These are phyloP conservation scores for Climacium dendroides DNA, from an alignment of 225 moss, liverwort and hornwort species.

Conservation along the genomic window DNA sequence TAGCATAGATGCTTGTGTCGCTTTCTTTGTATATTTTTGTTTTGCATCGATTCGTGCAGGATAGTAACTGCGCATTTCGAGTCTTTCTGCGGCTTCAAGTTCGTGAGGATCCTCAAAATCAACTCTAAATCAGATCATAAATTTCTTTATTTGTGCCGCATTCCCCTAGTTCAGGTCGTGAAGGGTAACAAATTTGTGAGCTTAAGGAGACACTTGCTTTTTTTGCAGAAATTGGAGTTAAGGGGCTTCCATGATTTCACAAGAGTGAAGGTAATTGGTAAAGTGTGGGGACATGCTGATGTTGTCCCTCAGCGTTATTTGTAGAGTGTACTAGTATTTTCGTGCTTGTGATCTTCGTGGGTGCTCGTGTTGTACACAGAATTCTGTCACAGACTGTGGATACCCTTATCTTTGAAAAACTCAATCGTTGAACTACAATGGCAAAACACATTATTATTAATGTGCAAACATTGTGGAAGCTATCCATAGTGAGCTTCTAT, in stretches of 20 bases:
- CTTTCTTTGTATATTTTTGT: not conserved
- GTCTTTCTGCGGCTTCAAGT: not conserved
- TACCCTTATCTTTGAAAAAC: not conserved
- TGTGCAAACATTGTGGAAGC: not conserved
- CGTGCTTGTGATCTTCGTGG: not conserved
- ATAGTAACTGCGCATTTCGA: not conserved
- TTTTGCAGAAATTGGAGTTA: conserved; percentile 24
- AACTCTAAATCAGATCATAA: not conserved
- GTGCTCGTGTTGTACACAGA: not conserved
- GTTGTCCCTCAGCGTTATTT: not conserved
- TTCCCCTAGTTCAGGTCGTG: not conserved
- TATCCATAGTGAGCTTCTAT: not conserved
- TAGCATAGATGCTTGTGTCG: not conserved
- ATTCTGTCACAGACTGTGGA: not conserved
- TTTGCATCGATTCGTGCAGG: not conserved
- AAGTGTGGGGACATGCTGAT: not conserved
- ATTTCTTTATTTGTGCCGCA: not conserved
- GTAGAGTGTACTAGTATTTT: not conserved
- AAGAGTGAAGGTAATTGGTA: conserved; percentile 4
- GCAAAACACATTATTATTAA: not conserved
- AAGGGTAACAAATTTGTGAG: not conserved
- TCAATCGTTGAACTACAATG: not conserved
- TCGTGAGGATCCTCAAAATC: not conserved
- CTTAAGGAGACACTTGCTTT: not conserved
- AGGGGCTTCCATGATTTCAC: conserved; percentile 6